A percentile compares a stretch with the other conserved stretches of the same genome.
Conservation (phyloP, 148 eudicot genomes). For the Silene conica region DNA sequence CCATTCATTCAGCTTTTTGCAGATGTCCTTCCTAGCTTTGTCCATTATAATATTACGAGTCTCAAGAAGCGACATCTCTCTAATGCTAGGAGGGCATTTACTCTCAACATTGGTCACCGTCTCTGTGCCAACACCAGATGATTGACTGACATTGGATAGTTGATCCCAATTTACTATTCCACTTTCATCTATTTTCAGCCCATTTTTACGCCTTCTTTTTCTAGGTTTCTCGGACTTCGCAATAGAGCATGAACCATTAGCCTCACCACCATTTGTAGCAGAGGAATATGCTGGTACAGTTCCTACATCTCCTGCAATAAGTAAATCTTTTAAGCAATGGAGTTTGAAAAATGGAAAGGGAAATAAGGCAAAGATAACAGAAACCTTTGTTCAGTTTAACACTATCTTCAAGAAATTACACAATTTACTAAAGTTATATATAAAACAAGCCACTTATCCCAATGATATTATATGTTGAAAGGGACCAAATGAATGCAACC, state of each 20-base stretch:
- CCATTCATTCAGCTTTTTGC: conserved; percentile 39
- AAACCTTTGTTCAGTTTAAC: neutral
- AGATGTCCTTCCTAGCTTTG: conserved; percentile 45
- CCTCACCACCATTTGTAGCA: conserved; percentile 25
- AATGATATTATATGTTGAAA: neutral
- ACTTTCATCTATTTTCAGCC: conserved; percentile 16
- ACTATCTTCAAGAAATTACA: neutral
- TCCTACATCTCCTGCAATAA: conserved; percentile 21
- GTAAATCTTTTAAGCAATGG: neutral
- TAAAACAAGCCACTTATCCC: neutral
- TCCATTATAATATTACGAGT: conserved; percentile 42
- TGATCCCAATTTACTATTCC: conserved; percentile 21
- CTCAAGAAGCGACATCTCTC: conserved; percentile 37
- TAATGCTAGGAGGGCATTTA: conserved; percentile 12
- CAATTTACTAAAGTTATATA: neutral
- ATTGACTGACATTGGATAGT: conserved; percentile 16
- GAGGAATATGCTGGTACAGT: conserved; percentile 21
- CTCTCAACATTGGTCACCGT: conserved; percentile 20
- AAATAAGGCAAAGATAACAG: neutral
- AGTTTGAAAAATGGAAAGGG: neutral
- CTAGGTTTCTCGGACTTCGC: conserved; percentile 31
- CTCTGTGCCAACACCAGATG: conserved; percentile 23
- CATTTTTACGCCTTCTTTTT: conserved; percentile 31
- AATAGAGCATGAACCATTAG: conserved; percentile 19
- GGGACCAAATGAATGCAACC: neutral